Evolutionary conservation across 2,329 filamentous ascomycete species (phyloP), one percentile per base, ranked within the genome.

Genomic region (Helotiales sp.): DNA sequence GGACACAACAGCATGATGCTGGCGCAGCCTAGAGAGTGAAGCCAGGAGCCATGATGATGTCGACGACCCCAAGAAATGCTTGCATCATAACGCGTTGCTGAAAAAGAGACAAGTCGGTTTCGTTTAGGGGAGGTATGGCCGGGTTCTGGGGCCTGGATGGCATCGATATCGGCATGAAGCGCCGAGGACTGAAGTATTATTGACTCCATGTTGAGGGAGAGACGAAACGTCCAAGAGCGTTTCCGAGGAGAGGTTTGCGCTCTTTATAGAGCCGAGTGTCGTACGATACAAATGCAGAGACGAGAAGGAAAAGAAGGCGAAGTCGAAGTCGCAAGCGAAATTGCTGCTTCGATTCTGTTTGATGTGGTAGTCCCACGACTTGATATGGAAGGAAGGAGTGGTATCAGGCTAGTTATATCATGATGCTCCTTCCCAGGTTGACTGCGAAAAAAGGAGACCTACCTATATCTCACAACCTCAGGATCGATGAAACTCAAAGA

Each of bases 31-130:
- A 67, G 52, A 33, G 58, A 65, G 62, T 62, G 68, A 15, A 52
- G 44, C 66, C 50, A 64, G 27, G 61, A 65, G 40, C 68, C 68
- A 66, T 62, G 68, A 54, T 66, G 63, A 59, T 64, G 48, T 54
- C 66, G 59, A 61, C 63, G 56, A 30, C 64, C 63, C 64, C 64
- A 66, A 6, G 61, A 61, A 27, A 65, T 57, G 24, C 52, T 61
- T 2, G 58, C 57, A 49, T 63, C 61, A n/a, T n/a, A n/a, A 46
- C 58, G 55, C 22, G 47, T 52, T n/a, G 55, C 34, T 6, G 55
- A 58, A 22, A 63, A 57, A 2, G 61, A 57, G 25, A 40, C 52
- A 29, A 61, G 54, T 57, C 52, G 53, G 30, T 52, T 15, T 47
- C 30, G 31, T 24, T 44, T 44, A 25, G 40, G 7, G 24, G 40